Evolutionary conservation across 495 filamentous ascomycete species (phyloP).

Genomic region (Aspergillus haitiensis): DNA sequence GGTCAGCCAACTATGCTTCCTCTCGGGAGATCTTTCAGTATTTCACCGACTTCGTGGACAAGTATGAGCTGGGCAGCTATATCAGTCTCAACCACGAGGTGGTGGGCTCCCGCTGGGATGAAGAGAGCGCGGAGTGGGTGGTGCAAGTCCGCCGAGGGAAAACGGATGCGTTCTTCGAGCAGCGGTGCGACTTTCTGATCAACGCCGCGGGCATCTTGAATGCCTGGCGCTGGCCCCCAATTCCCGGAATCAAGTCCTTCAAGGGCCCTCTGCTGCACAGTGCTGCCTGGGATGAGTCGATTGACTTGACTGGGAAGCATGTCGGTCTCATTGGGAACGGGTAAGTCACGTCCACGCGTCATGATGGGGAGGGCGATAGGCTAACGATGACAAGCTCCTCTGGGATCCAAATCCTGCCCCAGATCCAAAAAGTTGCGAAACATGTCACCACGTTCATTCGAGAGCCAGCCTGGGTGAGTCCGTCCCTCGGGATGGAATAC

Average conservation of each 20-base stretch:
- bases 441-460: slow-evolving; percentile 3
- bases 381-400: background rate
- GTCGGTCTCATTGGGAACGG: slow-evolving; percentile 4
- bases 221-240: slow-evolving; percentile 3
- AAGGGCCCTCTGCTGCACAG: slow-evolving; percentile 5
- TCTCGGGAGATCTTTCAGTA: slow-evolving; percentile 10
- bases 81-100: slow-evolving; percentile 3
- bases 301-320: background rate
- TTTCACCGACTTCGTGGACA: background rate
- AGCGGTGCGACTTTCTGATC: slow-evolving; percentile 51
- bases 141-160: slow-evolving; percentile 35
- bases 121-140: slow-evolving; percentile 14
- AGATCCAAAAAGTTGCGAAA: slow-evolving; percentile 1
- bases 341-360: background rate
- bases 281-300: background rate
- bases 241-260: slow-evolving; percentile 1
- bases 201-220: slow-evolving; percentile 46
- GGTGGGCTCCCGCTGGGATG: slow-evolving; percentile 11
- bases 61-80: background rate
- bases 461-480: background rate
- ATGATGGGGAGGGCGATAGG: background rate
- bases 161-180: slow-evolving; percentile 28
- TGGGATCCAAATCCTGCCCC: slow-evolving; percentile 1
- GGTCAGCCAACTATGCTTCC: slow-evolving; percentile 3
- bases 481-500: background rate